phyloP scores from a whole-genome alignment of 495 filamentous ascomycete genomes.

The Staphylotrichum longicolle region DNA sequence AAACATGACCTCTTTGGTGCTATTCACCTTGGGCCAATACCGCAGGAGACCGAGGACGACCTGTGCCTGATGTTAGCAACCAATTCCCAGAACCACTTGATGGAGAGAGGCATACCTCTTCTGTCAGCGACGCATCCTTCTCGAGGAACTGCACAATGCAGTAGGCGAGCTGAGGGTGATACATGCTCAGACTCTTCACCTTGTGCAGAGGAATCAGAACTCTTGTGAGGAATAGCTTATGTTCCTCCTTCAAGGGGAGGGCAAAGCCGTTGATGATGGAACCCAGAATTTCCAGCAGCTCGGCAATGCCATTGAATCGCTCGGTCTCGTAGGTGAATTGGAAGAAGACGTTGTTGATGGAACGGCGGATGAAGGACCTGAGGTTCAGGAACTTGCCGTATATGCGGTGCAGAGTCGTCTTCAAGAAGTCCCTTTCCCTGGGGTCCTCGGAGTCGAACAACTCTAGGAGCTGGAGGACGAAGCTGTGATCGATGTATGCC shows the following conservation, averaged over 20 bases:
- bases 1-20: constrained; percentile 99
- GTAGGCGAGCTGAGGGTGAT: constrained; percentile 96
- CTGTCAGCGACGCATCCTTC: constrained; percentile 94
- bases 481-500: constrained; percentile 95
- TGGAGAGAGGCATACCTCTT: constrained; percentile 65
- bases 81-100: not conserved
- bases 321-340: constrained; percentile 99
- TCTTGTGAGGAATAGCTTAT: constrained; percentile 95
- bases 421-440: constrained; percentile 93
- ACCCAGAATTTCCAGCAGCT: constrained; percentile 92
- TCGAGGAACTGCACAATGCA: constrained; percentile 99
- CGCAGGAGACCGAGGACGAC: constrained; percentile 92
- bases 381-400: constrained; percentile 99
- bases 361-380: constrained; percentile 92
- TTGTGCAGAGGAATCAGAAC: constrained; percentile 95
- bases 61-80: constrained; percentile 40
- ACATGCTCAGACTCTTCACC: constrained; percentile 99
- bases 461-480: constrained; percentile 95
- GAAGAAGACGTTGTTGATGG: constrained; percentile 99
- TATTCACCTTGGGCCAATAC: constrained; percentile 99
- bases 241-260: constrained; percentile 94
- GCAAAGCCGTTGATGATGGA: constrained; percentile 99
- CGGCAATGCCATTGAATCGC: constrained; percentile 96
- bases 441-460: constrained; percentile 99
- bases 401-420: constrained; percentile 96